Conservation (phyloP, 2,329 filamentous ascomycete species). For the Stagonosporopsis vannaccii region DNA sequence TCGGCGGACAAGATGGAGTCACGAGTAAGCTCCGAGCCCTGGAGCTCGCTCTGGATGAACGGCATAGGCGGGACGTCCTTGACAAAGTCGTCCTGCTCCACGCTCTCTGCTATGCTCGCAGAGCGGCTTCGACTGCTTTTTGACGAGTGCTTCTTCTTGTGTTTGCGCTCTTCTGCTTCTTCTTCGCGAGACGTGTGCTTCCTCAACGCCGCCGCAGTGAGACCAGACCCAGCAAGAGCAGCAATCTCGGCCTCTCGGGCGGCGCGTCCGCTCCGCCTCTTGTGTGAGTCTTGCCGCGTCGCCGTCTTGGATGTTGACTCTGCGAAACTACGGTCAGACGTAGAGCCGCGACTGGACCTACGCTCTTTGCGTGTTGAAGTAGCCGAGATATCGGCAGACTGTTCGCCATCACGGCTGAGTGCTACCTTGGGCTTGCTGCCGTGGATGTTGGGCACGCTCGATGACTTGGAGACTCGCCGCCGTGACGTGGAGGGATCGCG, state of each 20-base stretch:
- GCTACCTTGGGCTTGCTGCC: constrained; percentile 65
- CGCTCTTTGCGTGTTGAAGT: constrained; percentile 61
- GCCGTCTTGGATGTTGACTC: constrained; percentile 33
- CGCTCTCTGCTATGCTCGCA: constrained; percentile 61
- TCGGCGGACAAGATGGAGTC: constrained; percentile 86
- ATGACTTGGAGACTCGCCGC: constrained; percentile 66
- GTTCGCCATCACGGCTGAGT: constrained; percentile 64
- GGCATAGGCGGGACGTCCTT: constrained; percentile 79
- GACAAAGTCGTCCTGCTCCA: constrained; percentile 60
- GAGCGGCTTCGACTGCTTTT: constrained; percentile 61
- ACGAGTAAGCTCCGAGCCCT: constrained; percentile 85
- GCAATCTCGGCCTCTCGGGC: constrained; percentile 64
- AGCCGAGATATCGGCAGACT: constrained; percentile 65
- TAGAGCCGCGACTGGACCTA: constrained; percentile 60
- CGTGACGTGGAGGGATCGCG: constrained; percentile 56
- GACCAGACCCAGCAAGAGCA: constrained; percentile 61
- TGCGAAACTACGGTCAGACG: constrained; percentile 53
- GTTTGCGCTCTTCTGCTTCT: constrained; percentile 52
- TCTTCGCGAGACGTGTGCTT: constrained; percentile 70
- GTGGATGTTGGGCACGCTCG: constrained; percentile 66
- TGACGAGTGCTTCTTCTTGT: constrained; percentile 57
- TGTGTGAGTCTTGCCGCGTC: constrained; percentile 58
- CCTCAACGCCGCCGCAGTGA: constrained; percentile 68
- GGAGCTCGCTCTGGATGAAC: constrained; percentile 78
- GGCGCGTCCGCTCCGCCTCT: constrained; percentile 62